phyloP scores from a whole-genome alignment of 768 basidiomycete species.

The Kwoniella botswanensis region DNA sequence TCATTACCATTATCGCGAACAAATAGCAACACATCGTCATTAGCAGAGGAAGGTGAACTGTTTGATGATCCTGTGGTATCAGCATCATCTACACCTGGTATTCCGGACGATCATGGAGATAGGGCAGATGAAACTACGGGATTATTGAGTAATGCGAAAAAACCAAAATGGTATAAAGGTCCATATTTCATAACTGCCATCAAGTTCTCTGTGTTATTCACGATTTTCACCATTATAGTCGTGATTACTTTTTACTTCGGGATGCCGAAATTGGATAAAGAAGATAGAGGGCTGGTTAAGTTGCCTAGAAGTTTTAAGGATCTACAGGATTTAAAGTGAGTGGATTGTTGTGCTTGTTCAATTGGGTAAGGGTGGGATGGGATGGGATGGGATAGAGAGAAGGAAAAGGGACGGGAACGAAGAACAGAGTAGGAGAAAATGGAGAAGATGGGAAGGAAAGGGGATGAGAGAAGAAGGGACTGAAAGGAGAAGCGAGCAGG shows the following conservation, averaged over 20 bases:
- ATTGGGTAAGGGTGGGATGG: neutral
- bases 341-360: constrained; percentile 47
- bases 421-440: neutral
- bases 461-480: neutral
- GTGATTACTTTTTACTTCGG: constrained; percentile 80
- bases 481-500: neutral
- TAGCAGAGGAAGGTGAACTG: constrained; percentile 8
- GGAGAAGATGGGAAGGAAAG: neutral
- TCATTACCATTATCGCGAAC: neutral
- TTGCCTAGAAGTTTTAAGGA: constrained; percentile 88
- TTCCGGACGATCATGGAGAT: too few species aligned
- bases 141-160: neutral
- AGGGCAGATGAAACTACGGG: constrained; percentile 3
- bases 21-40: neutral
- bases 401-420: neutral
- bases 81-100: neutral
- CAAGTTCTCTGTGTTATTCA: constrained; percentile 81
- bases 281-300: constrained; percentile 74
- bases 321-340: constrained; percentile 79
- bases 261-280: constrained; percentile 79
- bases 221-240: constrained; percentile 71
- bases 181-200: constrained; percentile 79
- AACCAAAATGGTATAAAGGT: constrained; percentile 50
- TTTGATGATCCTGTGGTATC: neutral
- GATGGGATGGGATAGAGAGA: too few species aligned